Evolutionary conservation across 768 basidiomycete genomes (phyloP), one percentile per base, ranked within the genome.

Genomic region (Kwoniella dejecticola): DNA sequence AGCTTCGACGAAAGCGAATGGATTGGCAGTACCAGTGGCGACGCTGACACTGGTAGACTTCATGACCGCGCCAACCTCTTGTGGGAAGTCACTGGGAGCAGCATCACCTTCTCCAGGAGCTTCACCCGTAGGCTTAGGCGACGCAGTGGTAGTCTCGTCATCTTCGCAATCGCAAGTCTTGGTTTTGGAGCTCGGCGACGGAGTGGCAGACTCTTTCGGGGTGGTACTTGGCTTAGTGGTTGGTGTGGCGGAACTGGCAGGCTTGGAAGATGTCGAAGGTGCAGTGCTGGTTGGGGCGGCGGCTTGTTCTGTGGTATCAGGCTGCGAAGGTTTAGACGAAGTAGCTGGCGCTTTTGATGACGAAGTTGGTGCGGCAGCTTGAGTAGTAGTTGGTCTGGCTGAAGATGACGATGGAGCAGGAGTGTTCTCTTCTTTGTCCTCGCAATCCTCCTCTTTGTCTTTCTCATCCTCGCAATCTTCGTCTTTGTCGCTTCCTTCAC

Each of bases 391-490:
- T 21, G 45, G 10, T 24, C 10, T 47, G 23, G 45, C 19, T n/a
- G 46, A n/a, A 15, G 46, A 13, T 24, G 46, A 21, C 11, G 48
- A 10, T 19, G 31, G 11, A 11, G 48, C 8, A 31, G 48, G 13
- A 15, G 27, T 7, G 3, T 19, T 24, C 17, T 50, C 31, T 29
- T 50, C n/a, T 7, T 31, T 30, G 15, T 50, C 48, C 30, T 50
- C 48, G n/a, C 48, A 50, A 19, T 50, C 48, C 15, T 50, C 48
- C 33, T 31, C 48, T 31, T 50, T 30, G 11, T 50, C 27, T n/a
- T 50, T 19, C 4, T 50, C 48, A 17, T 50, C 48, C 23, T 50
- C 48, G n/a, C 48, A 50, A 33, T 50, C 48, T 33, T 50, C 46
- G 17, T 48, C 26, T 8, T 23, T 21, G 17, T 48, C 26, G 12